A percentile compares a stretch with the other conserved stretches of the same genome.
Evolutionary conservation across 306 rosid species (phyloP).

Genomic region (Vigna angularis): DNA sequence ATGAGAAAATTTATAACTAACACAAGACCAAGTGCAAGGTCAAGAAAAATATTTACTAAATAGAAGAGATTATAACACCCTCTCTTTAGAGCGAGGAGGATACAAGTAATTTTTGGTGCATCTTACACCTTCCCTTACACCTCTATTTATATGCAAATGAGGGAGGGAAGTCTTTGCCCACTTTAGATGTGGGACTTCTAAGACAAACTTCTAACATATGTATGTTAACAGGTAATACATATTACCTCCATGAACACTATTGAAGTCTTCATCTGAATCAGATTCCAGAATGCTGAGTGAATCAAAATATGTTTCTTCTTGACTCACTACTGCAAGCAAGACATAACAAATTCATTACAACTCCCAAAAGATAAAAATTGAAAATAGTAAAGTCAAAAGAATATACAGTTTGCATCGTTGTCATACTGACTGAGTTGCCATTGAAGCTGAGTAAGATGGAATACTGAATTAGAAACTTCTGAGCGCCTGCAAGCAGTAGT

Average conservation of each 20-base stretch:
- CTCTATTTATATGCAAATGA: too few species aligned
- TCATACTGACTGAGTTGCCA: conserved; percentile 81
- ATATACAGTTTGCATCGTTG: conserved; percentile 65
- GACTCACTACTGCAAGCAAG: conserved; percentile 61
- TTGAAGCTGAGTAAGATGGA: conserved; percentile 79
- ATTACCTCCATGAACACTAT: conserved; percentile 83
- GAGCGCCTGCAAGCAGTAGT: conserved; percentile 79
- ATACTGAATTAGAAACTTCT: conserved; percentile 70
- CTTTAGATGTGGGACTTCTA: too few species aligned
- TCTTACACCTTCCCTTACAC: too few species aligned
- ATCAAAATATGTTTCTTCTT: conserved; percentile 89
- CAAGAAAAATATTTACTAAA: too few species aligned
- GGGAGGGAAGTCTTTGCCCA: too few species aligned
- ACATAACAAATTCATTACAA: conserved; percentile 22
- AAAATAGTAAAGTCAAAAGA: conserved; percentile 18
- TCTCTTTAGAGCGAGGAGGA: too few species aligned
- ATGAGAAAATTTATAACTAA: too few species aligned
- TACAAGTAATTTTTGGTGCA: too few species aligned
- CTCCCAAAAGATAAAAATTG: background rate
- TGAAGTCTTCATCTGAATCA: conserved; percentile 88
- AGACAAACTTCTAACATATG: too few species aligned
- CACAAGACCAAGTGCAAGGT: too few species aligned
- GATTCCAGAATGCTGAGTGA: conserved; percentile 82
- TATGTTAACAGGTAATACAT: conserved; percentile 3
- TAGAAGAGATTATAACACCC: too few species aligned